phyloP scores from a whole-genome alignment of 1,284 basidiomycete species.

The Cerioporus squamosus region DNA sequence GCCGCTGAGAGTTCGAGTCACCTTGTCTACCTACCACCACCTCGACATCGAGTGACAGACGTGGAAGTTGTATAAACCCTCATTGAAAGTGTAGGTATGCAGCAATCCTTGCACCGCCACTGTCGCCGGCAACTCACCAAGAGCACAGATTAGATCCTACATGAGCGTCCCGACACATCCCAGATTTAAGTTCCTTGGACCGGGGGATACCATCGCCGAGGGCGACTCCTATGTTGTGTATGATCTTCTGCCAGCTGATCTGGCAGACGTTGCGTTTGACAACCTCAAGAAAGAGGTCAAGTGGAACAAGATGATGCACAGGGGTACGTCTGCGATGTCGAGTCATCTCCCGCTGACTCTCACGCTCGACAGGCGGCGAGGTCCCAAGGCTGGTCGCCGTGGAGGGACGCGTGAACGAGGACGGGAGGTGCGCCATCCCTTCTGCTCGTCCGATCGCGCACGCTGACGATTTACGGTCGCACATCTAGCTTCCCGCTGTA shows the following conservation, averaged over 20 bases:
- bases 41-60: too few species aligned
- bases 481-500: conserved; percentile 68
- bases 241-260: conserved; percentile 56
- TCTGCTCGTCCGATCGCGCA: not conserved
- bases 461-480: not conserved
- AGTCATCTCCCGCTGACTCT: not conserved
- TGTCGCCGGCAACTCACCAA: not conserved
- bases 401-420: conserved; percentile 60
- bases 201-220: conserved; percentile 54
- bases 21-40: too few species aligned
- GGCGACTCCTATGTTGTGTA: conserved; percentile 65
- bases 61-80: too few species aligned
- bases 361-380: conserved; percentile 59
- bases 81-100: too few species aligned
- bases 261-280: conserved; percentile 60
- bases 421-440: conserved; percentile 55
- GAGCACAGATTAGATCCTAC: not conserved
- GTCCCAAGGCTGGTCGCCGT: conserved; percentile 77
- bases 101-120: too few species aligned
- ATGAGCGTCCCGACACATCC: not conserved
- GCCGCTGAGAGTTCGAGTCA: too few species aligned
- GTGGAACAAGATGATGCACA: conserved; percentile 75
- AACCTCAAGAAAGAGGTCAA: conserved; percentile 62
- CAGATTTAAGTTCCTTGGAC: conserved; percentile 30
- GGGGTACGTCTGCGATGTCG: conserved; percentile 46